Evolutionary conservation across 2,329 filamentous ascomycete genomes (phyloP), one percentile per base, ranked within the genome.

Genomic region (Piedraia hortae): DNA sequence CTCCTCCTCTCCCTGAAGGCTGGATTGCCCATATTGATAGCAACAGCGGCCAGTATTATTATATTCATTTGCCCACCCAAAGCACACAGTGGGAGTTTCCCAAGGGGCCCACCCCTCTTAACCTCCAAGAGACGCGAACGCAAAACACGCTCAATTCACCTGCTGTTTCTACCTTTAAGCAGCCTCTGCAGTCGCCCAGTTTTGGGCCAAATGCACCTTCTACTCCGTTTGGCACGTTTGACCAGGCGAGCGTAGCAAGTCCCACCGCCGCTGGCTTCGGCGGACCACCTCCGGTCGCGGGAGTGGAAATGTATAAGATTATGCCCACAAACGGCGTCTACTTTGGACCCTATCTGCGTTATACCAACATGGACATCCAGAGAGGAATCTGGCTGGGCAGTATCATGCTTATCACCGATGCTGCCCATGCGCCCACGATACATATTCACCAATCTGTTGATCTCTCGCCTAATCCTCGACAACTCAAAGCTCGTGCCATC

Each of bases 21-120:
- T 97, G 85, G 85, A 93, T 97, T 38, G 77, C 85, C 10, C 85
- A 93, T 43, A 56, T 93, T 4, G 85, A 97, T 42, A 73, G 77
- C 33, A 90, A 73, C 40, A 93, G 82, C 2, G 85, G 85, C 1
- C 82, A 93, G 41, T 97, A 93, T 46, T 97, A 97, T 45, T 97
- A 97, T 39, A 97, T 97, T 27, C 85, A 97, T 43, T 57, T 97
- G 14, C 73, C 80, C 2, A 80, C 75, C 1, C 85, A 93, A 41
- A 77, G 80, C 3, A 97, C 85, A 1, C 85, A 97, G 42, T 97
- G 85, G 85, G 85, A 97, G 39, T 93, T 93, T 34, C 85, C 85
- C 13, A 93, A 91, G 47, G 82, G 82, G 0, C 80, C 80, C 1
- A 90, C 77, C 12, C 82, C 82, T 1, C 56, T 91, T 24, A 73